A percentile compares a stretch with the other conserved stretches of the same genome.
phyloP scores from a whole-genome alignment of 495 filamentous ascomycete genomes.

The Penicillium crystallinum region DNA sequence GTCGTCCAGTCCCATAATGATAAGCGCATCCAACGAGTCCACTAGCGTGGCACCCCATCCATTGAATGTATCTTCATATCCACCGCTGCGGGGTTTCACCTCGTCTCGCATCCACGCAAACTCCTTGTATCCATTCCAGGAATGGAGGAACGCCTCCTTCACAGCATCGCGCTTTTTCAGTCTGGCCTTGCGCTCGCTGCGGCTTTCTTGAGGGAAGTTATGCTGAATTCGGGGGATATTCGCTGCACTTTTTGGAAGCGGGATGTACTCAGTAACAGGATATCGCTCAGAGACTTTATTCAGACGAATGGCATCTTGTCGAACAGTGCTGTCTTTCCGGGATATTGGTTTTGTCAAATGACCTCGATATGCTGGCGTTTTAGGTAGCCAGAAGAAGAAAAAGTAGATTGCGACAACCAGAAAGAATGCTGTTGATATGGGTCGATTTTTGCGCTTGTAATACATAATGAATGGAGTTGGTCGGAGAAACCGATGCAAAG shows the following conservation, averaged over 20 bases:
- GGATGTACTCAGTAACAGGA: slow-evolving; percentile 45
- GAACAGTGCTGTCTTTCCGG: slow-evolving; percentile 1
- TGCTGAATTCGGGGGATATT: slow-evolving; percentile 49
- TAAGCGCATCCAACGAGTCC: slow-evolving; percentile 57
- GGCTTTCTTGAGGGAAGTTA: slow-evolving; percentile 45
- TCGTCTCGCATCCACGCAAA: slow-evolving; percentile 81
- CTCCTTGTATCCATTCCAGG: slow-evolving; percentile 71
- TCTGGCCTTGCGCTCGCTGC: slow-evolving; percentile 30
- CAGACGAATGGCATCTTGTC: slow-evolving; percentile 35
- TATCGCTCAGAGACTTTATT: slow-evolving; percentile 39
- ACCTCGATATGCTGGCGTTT: slow-evolving; percentile 13
- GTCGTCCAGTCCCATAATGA: slow-evolving; percentile 57
- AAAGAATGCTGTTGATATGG: slow-evolving; percentile 12
- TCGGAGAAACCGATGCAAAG: not conserved
- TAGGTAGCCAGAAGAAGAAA: slow-evolving; percentile 26
- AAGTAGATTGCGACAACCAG: slow-evolving; percentile 18
- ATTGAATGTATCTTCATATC: slow-evolving; percentile 49
- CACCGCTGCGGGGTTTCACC: slow-evolving; percentile 58
- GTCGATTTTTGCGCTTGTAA: slow-evolving; percentile 23
- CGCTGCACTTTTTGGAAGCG: slow-evolving; percentile 42
- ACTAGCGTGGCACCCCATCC: slow-evolving; percentile 60
- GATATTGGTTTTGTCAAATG: slow-evolving; percentile 9
- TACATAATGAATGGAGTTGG: slow-evolving; percentile 25
- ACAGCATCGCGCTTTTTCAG: slow-evolving; percentile 52
- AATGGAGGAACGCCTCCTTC: slow-evolving; percentile 59